A percentile compares a stretch with the other conserved stretches of the same genome.
Evolutionary conservation across 768 basidiomycete genomes (phyloP).

Genomic region (Tulasnella sp.): DNA sequence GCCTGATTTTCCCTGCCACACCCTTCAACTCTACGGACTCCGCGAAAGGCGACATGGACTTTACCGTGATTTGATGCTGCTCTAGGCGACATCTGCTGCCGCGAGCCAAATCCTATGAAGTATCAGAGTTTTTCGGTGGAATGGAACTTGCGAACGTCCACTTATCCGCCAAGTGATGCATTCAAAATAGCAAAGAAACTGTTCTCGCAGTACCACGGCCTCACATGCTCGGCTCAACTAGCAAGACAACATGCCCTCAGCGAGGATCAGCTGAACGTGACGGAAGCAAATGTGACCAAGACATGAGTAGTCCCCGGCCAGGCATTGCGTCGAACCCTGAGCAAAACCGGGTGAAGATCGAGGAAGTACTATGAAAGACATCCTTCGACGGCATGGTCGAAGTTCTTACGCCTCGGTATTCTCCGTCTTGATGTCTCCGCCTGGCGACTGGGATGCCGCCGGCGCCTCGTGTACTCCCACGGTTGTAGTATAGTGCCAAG

Average conservation of each 20-base stretch:
- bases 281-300: background rate
- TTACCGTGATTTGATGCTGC: background rate
- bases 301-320: too few relatives aligned
- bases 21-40: background rate
- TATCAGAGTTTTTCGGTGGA: background rate
- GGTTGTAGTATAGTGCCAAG: too few relatives aligned
- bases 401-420: background rate
- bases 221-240: background rate
- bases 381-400: background rate
- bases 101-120: background rate
- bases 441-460: too few relatives aligned
- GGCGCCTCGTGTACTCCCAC: too few relatives aligned
- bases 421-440: background rate
- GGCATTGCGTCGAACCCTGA: background rate
- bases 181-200: background rate
- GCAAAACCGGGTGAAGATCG: background rate
- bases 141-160: background rate
- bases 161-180: background rate
- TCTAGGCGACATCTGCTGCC: background rate
- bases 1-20: background rate
- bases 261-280: too few relatives aligned
- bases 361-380: background rate
- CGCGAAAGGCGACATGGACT: background rate
- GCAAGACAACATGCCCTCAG: background rate
- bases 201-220: background rate